Conservation (phyloP, 805 yeast species). For the Cyberlindnera samutprakarnensis region DNA sequence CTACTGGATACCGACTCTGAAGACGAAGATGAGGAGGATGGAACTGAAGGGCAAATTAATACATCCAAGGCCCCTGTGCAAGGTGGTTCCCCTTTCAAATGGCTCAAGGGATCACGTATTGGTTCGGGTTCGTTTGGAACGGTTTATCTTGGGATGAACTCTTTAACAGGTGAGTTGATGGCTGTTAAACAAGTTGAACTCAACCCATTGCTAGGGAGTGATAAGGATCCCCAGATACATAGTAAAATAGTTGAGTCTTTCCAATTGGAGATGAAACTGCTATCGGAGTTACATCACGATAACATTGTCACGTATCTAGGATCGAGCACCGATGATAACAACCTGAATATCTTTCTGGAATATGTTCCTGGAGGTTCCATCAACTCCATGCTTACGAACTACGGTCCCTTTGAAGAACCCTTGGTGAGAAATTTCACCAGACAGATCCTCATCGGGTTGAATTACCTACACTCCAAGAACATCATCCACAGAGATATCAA, state of each 20-base stretch:
- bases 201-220: conserved; percentile 32
- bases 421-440: conserved; percentile 62
- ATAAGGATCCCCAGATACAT: conserved; percentile 27
- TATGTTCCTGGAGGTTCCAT: conserved; percentile 73
- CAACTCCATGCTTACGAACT: conserved; percentile 59
- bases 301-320: conserved; percentile 92
- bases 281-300: conserved; percentile 78
- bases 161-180: conserved; percentile 90
- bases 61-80: conserved; percentile 5
- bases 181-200: conserved; percentile 92
- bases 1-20: conserved; percentile 20
- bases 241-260: conserved; percentile 68
- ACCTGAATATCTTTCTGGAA: conserved; percentile 71
- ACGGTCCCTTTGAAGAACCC: conserved; percentile 78
- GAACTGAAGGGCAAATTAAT: neutral
- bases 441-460: conserved; percentile 69
- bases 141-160: conserved; percentile 87
- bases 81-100: conserved; percentile 64
- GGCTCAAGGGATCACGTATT: conserved; percentile 90
- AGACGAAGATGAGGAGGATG: conserved; percentile 6
- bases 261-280: conserved; percentile 70
- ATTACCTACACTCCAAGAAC: conserved; percentile 64
- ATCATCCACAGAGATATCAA: conserved; percentile 84
- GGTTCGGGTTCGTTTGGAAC: conserved; percentile 96
- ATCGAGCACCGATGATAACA: conserved; percentile 64